Evolutionary conservation across 2,329 filamentous ascomycete genomes (phyloP).

Genomic region (Grosmannia clavigera): DNA sequence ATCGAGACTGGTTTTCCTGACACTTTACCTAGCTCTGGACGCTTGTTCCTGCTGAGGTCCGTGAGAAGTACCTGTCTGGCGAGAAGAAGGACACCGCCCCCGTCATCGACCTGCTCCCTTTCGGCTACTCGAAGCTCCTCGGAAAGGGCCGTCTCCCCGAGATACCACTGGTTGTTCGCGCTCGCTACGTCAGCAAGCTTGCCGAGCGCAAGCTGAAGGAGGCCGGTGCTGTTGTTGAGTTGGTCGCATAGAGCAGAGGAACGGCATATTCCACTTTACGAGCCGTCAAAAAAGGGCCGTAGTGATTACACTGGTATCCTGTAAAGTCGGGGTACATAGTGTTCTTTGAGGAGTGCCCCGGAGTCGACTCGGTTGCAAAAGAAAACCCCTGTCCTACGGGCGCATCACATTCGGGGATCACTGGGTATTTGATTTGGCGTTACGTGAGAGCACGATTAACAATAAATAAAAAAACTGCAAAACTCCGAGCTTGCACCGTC

Average conservation of each 20-base stretch:
- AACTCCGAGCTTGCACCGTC: background rate
- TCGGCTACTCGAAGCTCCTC: constrained; percentile 97
- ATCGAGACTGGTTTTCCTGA: background rate
- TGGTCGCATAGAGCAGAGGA: constrained; percentile 60
- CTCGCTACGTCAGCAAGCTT: constrained; percentile 88
- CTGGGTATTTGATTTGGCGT: constrained; percentile 5
- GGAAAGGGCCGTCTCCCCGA: constrained; percentile 94
- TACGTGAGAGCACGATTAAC: constrained; percentile 1
- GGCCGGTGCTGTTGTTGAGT: constrained; percentile 89
- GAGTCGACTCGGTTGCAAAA: background rate
- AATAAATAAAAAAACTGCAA: background rate
- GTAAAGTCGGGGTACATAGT: background rate
- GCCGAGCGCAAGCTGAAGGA: constrained; percentile 99
- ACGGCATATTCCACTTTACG: background rate
- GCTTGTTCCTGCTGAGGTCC: constrained; percentile 83
- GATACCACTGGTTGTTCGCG: constrained; percentile 87
- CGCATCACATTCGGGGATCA: background rate
- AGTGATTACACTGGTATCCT: background rate
- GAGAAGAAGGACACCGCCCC: constrained; percentile 81
- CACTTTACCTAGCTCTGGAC: constrained; percentile 62
- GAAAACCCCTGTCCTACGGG: background rate
- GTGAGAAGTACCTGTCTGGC: constrained; percentile 77
- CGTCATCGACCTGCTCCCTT: constrained; percentile 91
- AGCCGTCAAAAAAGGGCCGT: background rate
- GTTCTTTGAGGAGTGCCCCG: background rate